Percentiles rank a stretch among this genome's conserved stretches.
Conservation (phyloP, 495 filamentous ascomycete genomes). For the Annulohypoxylon moriforme region DNA sequence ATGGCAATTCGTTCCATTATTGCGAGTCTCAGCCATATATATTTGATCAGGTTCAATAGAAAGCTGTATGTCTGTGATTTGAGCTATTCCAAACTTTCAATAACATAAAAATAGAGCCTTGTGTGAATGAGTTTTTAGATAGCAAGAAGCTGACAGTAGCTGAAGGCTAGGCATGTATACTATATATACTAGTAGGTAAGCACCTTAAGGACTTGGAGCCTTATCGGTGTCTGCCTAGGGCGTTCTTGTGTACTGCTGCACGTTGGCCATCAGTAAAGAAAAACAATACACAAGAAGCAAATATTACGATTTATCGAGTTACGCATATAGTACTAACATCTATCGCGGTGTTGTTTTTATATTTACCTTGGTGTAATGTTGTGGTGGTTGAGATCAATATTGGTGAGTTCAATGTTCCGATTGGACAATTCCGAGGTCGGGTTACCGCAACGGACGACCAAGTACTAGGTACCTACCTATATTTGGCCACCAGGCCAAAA, state of each 20-base stretch:
- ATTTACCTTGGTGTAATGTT: neutral
- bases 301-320: neutral
- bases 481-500: neutral
- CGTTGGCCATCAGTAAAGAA: neutral
- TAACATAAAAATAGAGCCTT: neutral
- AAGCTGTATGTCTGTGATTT: neutral
- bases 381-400: neutral
- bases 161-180: neutral
- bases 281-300: neutral
- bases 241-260: neutral
- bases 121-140: neutral
- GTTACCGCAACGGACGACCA: neutral
- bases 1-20: neutral
- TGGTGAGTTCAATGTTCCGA: neutral
- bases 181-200: neutral
- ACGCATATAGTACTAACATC: neutral
- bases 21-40: neutral
- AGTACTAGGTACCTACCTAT: neutral
- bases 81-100: neutral
- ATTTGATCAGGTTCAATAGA: neutral
- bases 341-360: neutral
- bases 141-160: neutral
- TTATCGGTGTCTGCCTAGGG: neutral
- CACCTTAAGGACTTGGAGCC: neutral
- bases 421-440: neutral